Evolutionary conservation across 1,284 basidiomycete genomes (phyloP).

Genomic region (Schizophyllum commune): DNA sequence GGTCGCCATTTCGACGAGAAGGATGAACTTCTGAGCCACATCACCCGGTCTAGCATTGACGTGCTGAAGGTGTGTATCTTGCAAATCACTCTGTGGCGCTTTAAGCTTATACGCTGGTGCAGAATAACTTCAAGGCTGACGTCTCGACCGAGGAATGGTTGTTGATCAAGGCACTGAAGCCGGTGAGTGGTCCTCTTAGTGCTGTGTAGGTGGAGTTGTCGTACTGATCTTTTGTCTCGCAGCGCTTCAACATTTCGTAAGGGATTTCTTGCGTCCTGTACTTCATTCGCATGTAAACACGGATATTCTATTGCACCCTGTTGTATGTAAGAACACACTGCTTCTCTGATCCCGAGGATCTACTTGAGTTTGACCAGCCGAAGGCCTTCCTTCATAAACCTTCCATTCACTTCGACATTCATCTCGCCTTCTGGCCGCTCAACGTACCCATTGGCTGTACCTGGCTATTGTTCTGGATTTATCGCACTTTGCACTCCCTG

Average conservation of each 20-base stretch:
- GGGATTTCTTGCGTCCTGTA: background rate
- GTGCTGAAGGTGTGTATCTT: conserved; percentile 68
- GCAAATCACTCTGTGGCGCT: conserved; percentile 3
- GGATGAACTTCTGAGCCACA: conserved; percentile 88
- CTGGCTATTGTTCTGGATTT: background rate
- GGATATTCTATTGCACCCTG: background rate
- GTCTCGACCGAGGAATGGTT: conserved; percentile 92
- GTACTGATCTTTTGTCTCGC: background rate
- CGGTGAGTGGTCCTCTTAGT: conserved; percentile 41
- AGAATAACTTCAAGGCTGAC: conserved; percentile 86
- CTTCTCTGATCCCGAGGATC: background rate
- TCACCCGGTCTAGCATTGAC: conserved; percentile 91
- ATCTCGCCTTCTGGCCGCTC: too few relatives aligned
- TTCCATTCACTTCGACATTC: background rate
- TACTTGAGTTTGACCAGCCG: background rate
- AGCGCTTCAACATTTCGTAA: background rate
- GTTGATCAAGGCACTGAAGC: conserved; percentile 89
- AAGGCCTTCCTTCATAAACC: background rate
- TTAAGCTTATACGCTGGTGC: conserved; percentile 10
- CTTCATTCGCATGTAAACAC: background rate
- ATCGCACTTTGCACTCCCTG: background rate
- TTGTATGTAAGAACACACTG: background rate
- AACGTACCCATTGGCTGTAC: background rate
- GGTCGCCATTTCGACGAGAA: conserved; percentile 95
- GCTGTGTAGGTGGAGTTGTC: background rate